Conservation (phyloP, 352 stramenopile species). For the Peronospora tabacina region DNA sequence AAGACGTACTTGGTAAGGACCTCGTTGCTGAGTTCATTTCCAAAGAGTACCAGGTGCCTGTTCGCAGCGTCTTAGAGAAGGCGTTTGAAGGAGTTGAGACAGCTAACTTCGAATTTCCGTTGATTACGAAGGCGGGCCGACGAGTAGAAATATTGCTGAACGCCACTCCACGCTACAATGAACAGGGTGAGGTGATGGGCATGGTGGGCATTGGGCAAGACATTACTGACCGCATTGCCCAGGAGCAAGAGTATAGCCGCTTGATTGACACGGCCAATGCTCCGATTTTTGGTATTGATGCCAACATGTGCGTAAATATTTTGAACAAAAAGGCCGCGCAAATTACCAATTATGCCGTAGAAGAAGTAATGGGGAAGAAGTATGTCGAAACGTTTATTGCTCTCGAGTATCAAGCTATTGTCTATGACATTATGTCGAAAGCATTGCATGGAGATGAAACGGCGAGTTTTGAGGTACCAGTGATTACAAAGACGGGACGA, state of each 20-base stretch:
- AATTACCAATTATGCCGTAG: slow-evolving; percentile 43
- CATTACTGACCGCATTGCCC: slow-evolving; percentile 46
- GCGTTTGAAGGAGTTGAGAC: slow-evolving; percentile 49
- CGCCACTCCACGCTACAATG: slow-evolving; percentile 57
- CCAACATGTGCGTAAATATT: slow-evolving; percentile 54
- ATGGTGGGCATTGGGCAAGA: slow-evolving; percentile 75
- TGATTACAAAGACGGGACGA: slow-evolving; percentile 40
- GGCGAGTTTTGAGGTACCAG: slow-evolving; percentile 59
- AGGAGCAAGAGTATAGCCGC: slow-evolving; percentile 63
- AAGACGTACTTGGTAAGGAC: slow-evolving; percentile 68
- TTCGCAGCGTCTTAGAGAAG: slow-evolving; percentile 32
- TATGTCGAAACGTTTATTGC: slow-evolving; percentile 57
- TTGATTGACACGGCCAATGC: slow-evolving; percentile 69
- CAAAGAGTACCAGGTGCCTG: slow-evolving; percentile 23
- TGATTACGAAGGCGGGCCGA: slow-evolving; percentile 42
- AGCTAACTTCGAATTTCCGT: slow-evolving; percentile 76
- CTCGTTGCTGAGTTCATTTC: slow-evolving; percentile 56
- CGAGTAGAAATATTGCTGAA: slow-evolving; percentile 51
- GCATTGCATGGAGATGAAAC: slow-evolving; percentile 47
- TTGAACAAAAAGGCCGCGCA: slow-evolving; percentile 55
- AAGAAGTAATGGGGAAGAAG: slow-evolving; percentile 51
- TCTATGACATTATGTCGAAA: slow-evolving; percentile 44
- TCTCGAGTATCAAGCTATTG: slow-evolving; percentile 40
- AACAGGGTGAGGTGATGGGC: slow-evolving; percentile 60
- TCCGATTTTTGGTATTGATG: slow-evolving; percentile 65